These are phyloP conservation scores for Aspergillus nanangensis DNA, from an alignment of 495 filamentous ascomycete species.

Conservation along the genomic window DNA sequence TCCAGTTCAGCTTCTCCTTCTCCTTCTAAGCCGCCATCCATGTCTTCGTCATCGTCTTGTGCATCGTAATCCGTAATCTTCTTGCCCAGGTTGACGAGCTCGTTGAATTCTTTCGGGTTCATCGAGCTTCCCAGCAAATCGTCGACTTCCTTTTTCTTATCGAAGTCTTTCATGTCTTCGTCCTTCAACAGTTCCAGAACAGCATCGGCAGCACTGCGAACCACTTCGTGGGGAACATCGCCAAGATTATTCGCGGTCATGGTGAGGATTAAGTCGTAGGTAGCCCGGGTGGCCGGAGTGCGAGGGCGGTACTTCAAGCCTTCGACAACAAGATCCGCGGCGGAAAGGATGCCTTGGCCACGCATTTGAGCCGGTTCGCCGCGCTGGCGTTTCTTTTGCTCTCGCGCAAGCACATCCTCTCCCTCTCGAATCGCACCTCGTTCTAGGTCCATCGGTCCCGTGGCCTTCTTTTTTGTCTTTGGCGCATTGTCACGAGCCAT, in stretches of 20 bases:
- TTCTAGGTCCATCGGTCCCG: conserved; percentile 62
- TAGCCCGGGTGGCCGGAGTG: conserved; percentile 86
- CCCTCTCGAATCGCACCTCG: conserved; percentile 79
- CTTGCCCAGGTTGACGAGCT: conserved; percentile 93
- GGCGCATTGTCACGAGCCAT: conserved; percentile 75
- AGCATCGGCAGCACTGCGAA: conserved; percentile 93
- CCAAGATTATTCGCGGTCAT: conserved; percentile 85
- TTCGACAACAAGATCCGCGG: conserved; percentile 82
- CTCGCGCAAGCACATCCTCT: conserved; percentile 77
- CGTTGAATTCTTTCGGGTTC: conserved; percentile 90
- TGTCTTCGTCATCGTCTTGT: conserved; percentile 91
- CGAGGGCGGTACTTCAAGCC: conserved; percentile 82
- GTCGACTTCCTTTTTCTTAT: conserved; percentile 97
- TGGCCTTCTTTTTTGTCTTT: conserved; percentile 65
- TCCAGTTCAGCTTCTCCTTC: conserved; percentile 73
- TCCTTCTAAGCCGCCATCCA: conserved; percentile 58
- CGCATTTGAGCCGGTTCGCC: conserved; percentile 65
- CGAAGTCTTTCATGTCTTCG: conserved; percentile 92
- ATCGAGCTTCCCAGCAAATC: conserved; percentile 81
- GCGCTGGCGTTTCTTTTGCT: conserved; percentile 82
- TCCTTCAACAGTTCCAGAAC: conserved; percentile 90
- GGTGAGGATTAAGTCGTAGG: conserved; percentile 93
- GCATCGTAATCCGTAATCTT: conserved; percentile 99
- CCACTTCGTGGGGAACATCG: conserved; percentile 87
- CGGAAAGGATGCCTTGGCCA: conserved; percentile 78